These are phyloP conservation scores for Phlebiopsis flavidoalba DNA, from an alignment of 768 basidiomycete species.

Conservation along the genomic window DNA sequence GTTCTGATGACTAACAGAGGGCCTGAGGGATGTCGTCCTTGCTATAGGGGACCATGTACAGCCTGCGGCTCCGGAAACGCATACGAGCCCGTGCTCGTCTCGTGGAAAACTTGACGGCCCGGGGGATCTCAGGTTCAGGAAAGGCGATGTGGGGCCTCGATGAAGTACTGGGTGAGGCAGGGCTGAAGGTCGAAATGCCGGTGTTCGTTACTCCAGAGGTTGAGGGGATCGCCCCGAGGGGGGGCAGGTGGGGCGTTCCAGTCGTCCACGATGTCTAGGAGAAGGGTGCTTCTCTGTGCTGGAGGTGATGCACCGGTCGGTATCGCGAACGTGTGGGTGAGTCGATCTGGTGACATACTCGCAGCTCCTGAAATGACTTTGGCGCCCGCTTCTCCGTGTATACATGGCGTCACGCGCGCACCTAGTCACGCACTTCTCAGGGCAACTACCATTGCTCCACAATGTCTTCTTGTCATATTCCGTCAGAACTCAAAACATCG, in stretches of 20 bases:
- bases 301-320: conserved; percentile 32
- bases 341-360: conserved; percentile 17
- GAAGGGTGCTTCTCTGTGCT: conserved; percentile 19
- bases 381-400: not conserved
- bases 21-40: conserved; percentile 13
- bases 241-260: conserved; percentile 24
- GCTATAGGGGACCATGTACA: conserved; percentile 23
- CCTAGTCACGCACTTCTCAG: not conserved
- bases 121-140: conserved; percentile 20
- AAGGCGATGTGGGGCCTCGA: conserved; percentile 15
- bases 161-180: conserved; percentile 10
- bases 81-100: conserved; percentile 17
- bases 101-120: conserved; percentile 31
- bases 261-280: conserved; percentile 21
- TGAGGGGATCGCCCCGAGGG: conserved; percentile 18
- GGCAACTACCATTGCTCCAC: not conserved
- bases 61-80: conserved; percentile 24
- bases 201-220: conserved; percentile 30
- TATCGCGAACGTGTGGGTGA: conserved; percentile 33
- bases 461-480: not conserved
- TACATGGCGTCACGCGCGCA: not conserved
- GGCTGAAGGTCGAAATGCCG: conserved; percentile 18
- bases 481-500: not conserved
- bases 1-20: conserved; percentile 10
- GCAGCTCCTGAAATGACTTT: conserved; percentile 2